Conservation (phyloP, 2,329 filamentous ascomycete species). For the Ploettnerulaceae sp. region DNA sequence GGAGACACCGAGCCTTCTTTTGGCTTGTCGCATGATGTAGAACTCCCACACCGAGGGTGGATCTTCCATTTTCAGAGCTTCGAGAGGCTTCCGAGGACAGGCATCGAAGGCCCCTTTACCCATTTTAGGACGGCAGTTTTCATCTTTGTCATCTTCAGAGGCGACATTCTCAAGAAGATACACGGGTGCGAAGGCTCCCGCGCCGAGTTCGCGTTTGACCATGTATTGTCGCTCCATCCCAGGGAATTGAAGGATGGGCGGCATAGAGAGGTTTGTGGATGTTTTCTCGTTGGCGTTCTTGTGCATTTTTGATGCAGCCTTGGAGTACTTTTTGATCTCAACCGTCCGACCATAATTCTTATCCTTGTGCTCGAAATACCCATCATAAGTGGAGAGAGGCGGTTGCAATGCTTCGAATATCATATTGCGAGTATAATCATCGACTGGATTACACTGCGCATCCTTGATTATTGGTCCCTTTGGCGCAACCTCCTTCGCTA, state of each 20-base stretch:
- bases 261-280: slow-evolving; percentile 50
- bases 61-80: slow-evolving; percentile 92
- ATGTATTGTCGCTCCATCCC: slow-evolving; percentile 65
- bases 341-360: slow-evolving; percentile 59
- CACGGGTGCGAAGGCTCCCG: slow-evolving; percentile 91
- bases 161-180: slow-evolving; percentile 80
- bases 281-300: slow-evolving; percentile 50
- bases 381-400: slow-evolving; percentile 66
- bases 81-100: slow-evolving; percentile 51
- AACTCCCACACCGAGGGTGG: slow-evolving; percentile 93
- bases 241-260: slow-evolving; percentile 64
- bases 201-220: slow-evolving; percentile 79
- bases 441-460: slow-evolving; percentile 81
- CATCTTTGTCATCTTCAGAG: slow-evolving; percentile 44
- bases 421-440: slow-evolving; percentile 65
- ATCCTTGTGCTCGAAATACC: slow-evolving; percentile 70
- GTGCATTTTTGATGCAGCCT: slow-evolving; percentile 43
- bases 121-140: slow-evolving; percentile 45
- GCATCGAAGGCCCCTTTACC: slow-evolving; percentile 57
- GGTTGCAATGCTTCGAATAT: slow-evolving; percentile 74
- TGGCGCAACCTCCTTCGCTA: slow-evolving; percentile 40
- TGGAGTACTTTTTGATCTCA: slow-evolving; percentile 80
- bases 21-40: slow-evolving; percentile 83
- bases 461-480: slow-evolving; percentile 78
- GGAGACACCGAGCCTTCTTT: slow-evolving; percentile 67